Evolutionary conservation across 2,329 filamentous ascomycete species (phyloP).

Genomic region (Fonsecaea erecta): DNA sequence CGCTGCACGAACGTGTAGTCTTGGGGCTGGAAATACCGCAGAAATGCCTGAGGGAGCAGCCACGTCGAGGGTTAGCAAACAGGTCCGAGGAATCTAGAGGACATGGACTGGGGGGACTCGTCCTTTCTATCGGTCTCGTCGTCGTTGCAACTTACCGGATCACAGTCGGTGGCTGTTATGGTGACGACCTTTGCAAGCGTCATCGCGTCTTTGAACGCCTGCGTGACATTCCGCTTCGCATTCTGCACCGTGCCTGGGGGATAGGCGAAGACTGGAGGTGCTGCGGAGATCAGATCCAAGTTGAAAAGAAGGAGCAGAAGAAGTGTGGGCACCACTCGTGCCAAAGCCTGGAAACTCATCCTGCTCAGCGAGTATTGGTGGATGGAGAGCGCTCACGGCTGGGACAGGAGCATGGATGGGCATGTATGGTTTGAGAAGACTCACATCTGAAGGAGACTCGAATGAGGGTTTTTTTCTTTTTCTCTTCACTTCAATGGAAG

Average conservation of each 20-base stretch:
- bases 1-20: constrained; percentile 18
- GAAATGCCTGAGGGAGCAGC: constrained; percentile 3
- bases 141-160: constrained; percentile 5
- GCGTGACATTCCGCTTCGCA: background rate
- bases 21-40: constrained; percentile 9
- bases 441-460: background rate
- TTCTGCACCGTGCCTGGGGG: background rate
- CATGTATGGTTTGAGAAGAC: background rate
- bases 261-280: background rate
- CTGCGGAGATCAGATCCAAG: background rate
- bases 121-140: background rate
- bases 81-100: no score
- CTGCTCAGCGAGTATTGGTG: background rate
- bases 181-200: constrained; percentile 18
- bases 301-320: background rate
- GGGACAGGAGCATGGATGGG: background rate
- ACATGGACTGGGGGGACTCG: no score
- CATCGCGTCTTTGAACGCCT: constrained; percentile 16
- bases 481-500: background rate
- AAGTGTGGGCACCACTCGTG: background rate
- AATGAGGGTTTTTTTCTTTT: background rate
- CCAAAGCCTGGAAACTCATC: background rate
- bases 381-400: background rate
- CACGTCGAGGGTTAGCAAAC: background rate
- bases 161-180: constrained; percentile 10